Evolutionary conservation across 2,329 filamentous ascomycete genomes (phyloP).

Genomic region (Ophiostoma piceae): DNA sequence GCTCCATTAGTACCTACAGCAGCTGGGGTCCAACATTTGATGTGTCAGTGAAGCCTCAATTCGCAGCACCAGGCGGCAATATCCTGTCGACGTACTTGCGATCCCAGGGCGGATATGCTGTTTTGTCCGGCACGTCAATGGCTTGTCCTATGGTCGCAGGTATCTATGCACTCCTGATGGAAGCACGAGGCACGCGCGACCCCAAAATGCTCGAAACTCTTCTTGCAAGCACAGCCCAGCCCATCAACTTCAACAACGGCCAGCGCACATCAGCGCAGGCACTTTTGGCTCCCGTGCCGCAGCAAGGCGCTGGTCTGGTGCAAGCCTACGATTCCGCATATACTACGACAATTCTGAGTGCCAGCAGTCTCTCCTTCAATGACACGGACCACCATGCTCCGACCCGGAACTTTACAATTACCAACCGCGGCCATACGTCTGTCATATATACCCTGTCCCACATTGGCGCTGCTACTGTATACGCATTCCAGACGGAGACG

Average conservation of each 20-base stretch:
- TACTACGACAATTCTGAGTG: not conserved
- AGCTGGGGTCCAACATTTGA: not conserved
- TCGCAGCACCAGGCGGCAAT: not conserved
- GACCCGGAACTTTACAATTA: not conserved
- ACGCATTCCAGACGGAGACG: too few species aligned
- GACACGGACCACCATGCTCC: not conserved
- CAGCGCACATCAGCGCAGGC: not conserved
- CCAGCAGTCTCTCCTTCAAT: not conserved
- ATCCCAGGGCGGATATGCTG: not conserved
- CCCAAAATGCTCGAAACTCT: not conserved
- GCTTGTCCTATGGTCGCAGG: not conserved
- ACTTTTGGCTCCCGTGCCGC: not conserved
- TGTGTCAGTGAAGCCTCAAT: not conserved
- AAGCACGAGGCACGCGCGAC: not conserved
- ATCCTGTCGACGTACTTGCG: conserved; percentile 3
- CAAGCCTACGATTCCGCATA: not conserved
- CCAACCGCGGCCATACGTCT: not conserved
- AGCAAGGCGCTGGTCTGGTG: not conserved
- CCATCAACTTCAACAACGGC: not conserved
- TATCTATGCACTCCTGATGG: not conserved
- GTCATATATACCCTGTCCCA: too few species aligned
- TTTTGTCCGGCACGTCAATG: not conserved
- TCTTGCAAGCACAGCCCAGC: not conserved
- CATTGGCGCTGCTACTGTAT: too few species aligned
- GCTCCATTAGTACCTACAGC: not conserved